Evolutionary conservation across 2,329 filamentous ascomycete genomes (phyloP).

Genomic region (Hypoxylon sp.): DNA sequence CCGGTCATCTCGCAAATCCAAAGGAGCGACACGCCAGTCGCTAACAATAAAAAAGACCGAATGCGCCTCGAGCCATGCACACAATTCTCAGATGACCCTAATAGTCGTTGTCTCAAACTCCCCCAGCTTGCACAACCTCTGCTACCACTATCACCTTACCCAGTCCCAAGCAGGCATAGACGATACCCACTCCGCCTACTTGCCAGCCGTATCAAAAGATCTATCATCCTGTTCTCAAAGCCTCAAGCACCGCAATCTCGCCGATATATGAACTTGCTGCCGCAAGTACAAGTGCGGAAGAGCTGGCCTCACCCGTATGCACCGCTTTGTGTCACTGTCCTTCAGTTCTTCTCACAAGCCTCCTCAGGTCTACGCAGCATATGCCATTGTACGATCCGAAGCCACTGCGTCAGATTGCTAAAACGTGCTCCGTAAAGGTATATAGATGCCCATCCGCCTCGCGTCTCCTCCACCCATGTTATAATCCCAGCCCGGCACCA

Average conservation of each 20-base stretch:
- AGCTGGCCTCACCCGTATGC: slow-evolving; percentile 45
- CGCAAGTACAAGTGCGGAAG: slow-evolving; percentile 41
- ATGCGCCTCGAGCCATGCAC: slow-evolving; percentile 43
- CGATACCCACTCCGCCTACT: slow-evolving; percentile 42
- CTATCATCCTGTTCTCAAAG: slow-evolving; percentile 43
- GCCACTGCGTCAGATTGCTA: slow-evolving; percentile 47
- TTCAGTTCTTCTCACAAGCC: slow-evolving; percentile 43
- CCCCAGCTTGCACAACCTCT: slow-evolving; percentile 48
- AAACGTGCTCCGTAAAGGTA: slow-evolving; percentile 44
- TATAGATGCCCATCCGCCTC: slow-evolving; percentile 54
- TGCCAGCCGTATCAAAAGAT: slow-evolving; percentile 42
- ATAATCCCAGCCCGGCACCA: slow-evolving; percentile 25
- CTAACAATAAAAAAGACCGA: slow-evolving; percentile 46
- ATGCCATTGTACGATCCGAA: slow-evolving; percentile 50
- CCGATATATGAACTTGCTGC: slow-evolving; percentile 43
- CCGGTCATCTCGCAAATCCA: slow-evolving; percentile 32
- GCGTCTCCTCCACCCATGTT: slow-evolving; percentile 47
- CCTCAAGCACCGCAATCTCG: slow-evolving; percentile 47
- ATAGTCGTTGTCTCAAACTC: slow-evolving; percentile 50
- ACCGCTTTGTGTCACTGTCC: slow-evolving; percentile 44
- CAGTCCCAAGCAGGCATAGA: slow-evolving; percentile 48
- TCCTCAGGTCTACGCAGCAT: slow-evolving; percentile 41
- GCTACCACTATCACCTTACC: slow-evolving; percentile 43
- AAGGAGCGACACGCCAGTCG: slow-evolving; percentile 29
- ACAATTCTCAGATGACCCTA: slow-evolving; percentile 42